Conservation (phyloP, 192 early-diverging fungal species). For the Umbelopsis sp. region DNA sequence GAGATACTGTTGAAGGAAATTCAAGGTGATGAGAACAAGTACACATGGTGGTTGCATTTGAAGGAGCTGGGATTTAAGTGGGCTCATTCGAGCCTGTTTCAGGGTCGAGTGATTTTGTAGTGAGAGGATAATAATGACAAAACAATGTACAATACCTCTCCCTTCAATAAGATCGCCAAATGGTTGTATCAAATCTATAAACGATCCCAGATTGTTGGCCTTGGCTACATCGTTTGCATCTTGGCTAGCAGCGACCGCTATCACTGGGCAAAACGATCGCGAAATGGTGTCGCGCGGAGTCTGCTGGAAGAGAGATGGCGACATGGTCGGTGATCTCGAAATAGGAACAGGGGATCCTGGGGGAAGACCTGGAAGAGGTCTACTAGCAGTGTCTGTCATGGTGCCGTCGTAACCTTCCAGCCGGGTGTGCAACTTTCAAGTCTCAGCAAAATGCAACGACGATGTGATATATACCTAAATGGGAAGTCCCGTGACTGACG, state of each 20-base stretch:
- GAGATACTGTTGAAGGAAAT: conserved; percentile 42
- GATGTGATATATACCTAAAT: neutral
- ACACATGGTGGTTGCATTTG: too few species aligned
- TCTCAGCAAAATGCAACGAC: neutral
- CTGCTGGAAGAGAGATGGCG: conserved; percentile 3
- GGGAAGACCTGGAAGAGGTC: conserved; percentile 10
- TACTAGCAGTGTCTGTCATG: neutral
- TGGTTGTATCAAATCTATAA: conserved; percentile 66
- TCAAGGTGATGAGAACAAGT: neutral
- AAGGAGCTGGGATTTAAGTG: too few species aligned
- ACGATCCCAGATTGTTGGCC: conserved; percentile 56
- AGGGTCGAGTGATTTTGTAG: too few species aligned
- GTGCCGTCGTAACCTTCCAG: neutral
- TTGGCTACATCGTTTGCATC: conserved; percentile 65
- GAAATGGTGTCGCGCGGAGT: conserved; percentile 51
- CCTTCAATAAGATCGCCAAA: conserved; percentile 72
- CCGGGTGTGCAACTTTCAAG: neutral
- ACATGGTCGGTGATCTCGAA: conserved; percentile 13
- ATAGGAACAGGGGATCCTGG: conserved; percentile 7
- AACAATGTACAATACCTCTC: conserved; percentile 42
- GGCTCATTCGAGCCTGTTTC: too few species aligned
- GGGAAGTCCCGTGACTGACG: neutral
- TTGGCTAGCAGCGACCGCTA: conserved; percentile 64
- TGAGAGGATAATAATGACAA: neutral
- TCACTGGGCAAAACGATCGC: conserved; percentile 57